Evolutionary conservation across 441 rosid genomes (phyloP).

Genomic region (Melastoma candidum): DNA sequence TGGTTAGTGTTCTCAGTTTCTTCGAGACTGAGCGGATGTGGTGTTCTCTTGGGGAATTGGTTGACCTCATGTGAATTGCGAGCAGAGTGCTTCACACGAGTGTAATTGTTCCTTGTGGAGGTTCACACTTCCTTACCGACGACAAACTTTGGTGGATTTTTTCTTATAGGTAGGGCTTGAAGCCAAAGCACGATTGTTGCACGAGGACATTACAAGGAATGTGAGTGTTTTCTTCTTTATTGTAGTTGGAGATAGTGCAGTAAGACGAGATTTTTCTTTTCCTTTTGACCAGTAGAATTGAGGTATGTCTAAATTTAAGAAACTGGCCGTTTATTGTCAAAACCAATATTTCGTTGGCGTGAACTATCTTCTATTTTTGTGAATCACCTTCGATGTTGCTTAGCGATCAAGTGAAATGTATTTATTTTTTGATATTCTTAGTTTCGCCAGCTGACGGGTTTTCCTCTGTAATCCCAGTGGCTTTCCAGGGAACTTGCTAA

Average conservation of each 20-base stretch:
- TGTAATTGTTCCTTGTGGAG: too few species aligned
- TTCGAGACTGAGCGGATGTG: too few species aligned
- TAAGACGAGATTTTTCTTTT: neutral
- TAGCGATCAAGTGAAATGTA: slow-evolving; percentile 4
- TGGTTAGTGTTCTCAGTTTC: too few species aligned
- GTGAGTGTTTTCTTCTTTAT: slow-evolving; percentile 28
- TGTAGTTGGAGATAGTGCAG: neutral
- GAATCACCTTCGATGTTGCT: slow-evolving; percentile 1
- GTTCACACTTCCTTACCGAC: too few species aligned
- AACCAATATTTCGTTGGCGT: too few species aligned
- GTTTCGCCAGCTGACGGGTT: slow-evolving; percentile 15
- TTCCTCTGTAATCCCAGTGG: slow-evolving; percentile 39
- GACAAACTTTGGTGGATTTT: neutral
- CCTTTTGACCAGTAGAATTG: neutral
- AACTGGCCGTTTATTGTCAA: too few species aligned
- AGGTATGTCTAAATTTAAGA: too few species aligned
- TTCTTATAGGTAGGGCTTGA: slow-evolving; percentile 59
- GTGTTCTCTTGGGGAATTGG: too few species aligned
- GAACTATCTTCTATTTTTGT: too few species aligned
- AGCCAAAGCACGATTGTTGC: slow-evolving; percentile 52
- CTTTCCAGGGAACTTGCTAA: slow-evolving; percentile 46
- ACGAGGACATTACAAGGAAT: slow-evolving; percentile 68
- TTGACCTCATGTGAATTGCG: too few species aligned
- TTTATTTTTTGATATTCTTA: slow-evolving; percentile 14
- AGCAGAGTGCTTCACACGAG: too few species aligned